phyloP scores from a whole-genome alignment of 148 eudicot genomes.

The Rhododendron ferrugineum region DNA sequence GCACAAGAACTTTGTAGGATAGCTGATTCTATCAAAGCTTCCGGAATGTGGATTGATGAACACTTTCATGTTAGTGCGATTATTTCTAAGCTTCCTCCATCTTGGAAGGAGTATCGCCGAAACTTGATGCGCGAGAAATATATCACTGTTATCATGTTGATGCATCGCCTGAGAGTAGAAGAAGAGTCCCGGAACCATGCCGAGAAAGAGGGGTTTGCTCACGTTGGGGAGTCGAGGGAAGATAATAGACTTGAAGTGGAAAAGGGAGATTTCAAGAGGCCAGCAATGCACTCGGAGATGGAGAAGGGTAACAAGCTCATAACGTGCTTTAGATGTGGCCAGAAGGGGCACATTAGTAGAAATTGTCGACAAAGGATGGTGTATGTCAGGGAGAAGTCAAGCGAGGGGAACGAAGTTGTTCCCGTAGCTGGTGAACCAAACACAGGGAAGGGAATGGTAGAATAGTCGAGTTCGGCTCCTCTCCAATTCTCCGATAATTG shows the following conservation, averaged over 20 bases:
- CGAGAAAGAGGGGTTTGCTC: constrained; percentile 21
- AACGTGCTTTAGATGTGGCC: constrained; percentile 27
- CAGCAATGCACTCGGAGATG: not conserved
- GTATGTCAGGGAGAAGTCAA: constrained; percentile 12
- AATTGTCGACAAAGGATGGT: constrained; percentile 22
- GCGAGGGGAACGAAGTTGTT: constrained; percentile 7
- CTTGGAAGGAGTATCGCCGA: constrained; percentile 60
- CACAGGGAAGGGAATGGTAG: not conserved
- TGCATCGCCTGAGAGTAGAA: constrained; percentile 51
- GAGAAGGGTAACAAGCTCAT: constrained; percentile 5
- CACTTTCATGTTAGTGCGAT: constrained; percentile 61
- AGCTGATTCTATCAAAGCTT: constrained; percentile 42
- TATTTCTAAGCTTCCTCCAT: constrained; percentile 72
- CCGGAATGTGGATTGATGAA: constrained; percentile 72
- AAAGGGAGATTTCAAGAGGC: constrained; percentile 18
- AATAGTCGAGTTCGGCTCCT: too few relatives aligned
- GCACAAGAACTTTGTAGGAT: constrained; percentile 58
- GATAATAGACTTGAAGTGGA: constrained; percentile 12
- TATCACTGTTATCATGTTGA: constrained; percentile 56
- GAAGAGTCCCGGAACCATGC: constrained; percentile 43
- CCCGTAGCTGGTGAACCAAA: not conserved
- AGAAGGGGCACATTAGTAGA: constrained; percentile 29
- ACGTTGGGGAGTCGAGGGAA: constrained; percentile 2
- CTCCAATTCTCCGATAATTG: too few relatives aligned
- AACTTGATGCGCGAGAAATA: constrained; percentile 56